These are phyloP conservation scores for Chaetomium cochliodes DNA, from an alignment of 495 filamentous ascomycete species.

Conservation along the genomic window DNA sequence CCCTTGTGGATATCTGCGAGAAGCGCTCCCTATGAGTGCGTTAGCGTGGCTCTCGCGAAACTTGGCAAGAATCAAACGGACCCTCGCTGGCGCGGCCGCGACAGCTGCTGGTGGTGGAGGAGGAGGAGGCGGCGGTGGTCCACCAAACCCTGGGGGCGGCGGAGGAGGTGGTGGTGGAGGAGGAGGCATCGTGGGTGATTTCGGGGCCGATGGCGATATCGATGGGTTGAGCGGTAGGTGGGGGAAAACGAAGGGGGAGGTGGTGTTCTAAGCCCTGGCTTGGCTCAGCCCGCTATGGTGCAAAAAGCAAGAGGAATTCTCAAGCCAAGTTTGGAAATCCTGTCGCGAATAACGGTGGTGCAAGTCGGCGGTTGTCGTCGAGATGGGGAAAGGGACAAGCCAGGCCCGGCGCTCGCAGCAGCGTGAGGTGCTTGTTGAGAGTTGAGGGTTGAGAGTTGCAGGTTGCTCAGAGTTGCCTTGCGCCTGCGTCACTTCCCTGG, in stretches of 20 bases:
- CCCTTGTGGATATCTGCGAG: constrained; percentile 88
- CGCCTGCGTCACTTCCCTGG: not conserved
- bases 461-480: not conserved
- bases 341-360: not conserved
- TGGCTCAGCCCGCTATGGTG: not conserved
- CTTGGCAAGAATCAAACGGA: constrained; percentile 8
- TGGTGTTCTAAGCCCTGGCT: too few relatives aligned
- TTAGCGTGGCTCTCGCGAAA: constrained; percentile 33
- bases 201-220: not conserved
- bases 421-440: not conserved
- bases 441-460: too few relatives aligned
- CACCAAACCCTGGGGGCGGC: constrained; percentile 32
- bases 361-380: not conserved
- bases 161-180: constrained; percentile 34
- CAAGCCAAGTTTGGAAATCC: not conserved
- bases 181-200: constrained; percentile 25
- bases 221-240: not conserved
- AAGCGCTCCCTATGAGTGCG: constrained; percentile 68
- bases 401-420: not conserved
- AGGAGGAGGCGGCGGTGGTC: constrained; percentile 38
- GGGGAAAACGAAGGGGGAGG: too few relatives aligned
- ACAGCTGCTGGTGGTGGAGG: constrained; percentile 31
- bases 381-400: not conserved
- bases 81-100: constrained; percentile 24
- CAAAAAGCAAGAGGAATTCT: not conserved